Evolutionary conservation across 129 eudicot genomes (phyloP).

Genomic region (Lactuca saligna): DNA sequence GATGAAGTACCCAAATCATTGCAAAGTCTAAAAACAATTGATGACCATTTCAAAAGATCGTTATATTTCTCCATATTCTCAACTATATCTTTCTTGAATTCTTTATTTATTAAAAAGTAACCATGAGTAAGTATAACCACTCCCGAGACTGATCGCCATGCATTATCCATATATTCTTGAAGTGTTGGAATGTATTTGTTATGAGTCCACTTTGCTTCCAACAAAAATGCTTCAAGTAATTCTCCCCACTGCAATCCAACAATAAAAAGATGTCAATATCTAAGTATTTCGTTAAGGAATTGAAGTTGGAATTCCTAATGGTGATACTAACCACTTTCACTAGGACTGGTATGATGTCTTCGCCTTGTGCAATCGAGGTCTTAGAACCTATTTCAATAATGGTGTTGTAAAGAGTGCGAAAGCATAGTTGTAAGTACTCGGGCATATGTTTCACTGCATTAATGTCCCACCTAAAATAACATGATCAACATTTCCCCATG

Average conservation of each 20-base stretch:
- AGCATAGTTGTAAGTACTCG: slow-evolving; percentile 34
- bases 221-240: slow-evolving; percentile 31
- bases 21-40: slow-evolving; percentile 44
- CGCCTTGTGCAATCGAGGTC: slow-evolving; percentile 30
- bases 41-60: slow-evolving; percentile 45
- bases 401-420: slow-evolving; percentile 31
- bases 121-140: slow-evolving; percentile 37
- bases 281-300: no score
- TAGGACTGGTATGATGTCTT: slow-evolving; percentile 18
- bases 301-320: neutral
- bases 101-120: neutral
- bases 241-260: slow-evolving; percentile 21
- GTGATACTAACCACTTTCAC: slow-evolving; percentile 17
- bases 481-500: no score
- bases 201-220: slow-evolving; percentile 42
- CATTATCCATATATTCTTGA: slow-evolving; percentile 30
- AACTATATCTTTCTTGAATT: slow-evolving; percentile 3
- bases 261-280: neutral
- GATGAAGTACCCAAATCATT: slow-evolving; percentile 36
- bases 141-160: slow-evolving; percentile 27
- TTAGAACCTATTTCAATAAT: slow-evolving; percentile 40
- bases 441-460: slow-evolving; percentile 22
- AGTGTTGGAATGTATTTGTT: slow-evolving; percentile 25
- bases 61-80: slow-evolving; percentile 18
- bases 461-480: slow-evolving; percentile 46